Base-by-base conservation (phyloP, 2,329 filamentous ascomycete species). In the Pseudogymnoascus sp. region DNA sequence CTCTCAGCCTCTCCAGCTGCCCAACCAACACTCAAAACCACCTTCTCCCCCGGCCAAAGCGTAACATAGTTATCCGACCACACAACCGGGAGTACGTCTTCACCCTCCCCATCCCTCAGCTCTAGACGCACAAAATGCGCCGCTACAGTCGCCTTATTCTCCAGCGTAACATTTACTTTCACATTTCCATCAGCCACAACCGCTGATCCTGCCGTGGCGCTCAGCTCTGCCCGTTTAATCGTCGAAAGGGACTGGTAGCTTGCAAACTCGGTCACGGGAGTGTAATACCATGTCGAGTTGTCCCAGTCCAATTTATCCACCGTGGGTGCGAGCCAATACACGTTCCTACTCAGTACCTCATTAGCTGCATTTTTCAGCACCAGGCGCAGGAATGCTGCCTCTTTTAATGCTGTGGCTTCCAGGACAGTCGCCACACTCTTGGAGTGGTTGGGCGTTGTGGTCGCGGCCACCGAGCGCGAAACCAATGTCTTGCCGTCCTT, bases 1-100 rank as follows among this genome's bases (percentile, higher is more conserved):
- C 9, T 24, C 21, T 6, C 31, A 11, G 29, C 21, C 21, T 8
- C 33, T n/a, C 47, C 50, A 61, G 60, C 69, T 67, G 31, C 58
- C 11, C 47, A 65, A 40, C 64, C 62, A 5, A 78, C 74, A 1
- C 67, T 66, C 58, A 82, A 17, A 7, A 69, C 71, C 5, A 84
- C 47, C 60, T 72, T 78, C 73, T 87, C 84, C 0, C 73, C 70
- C 0, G 84, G 82, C 76, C 80, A 85, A 8, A 87, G 70, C 1
- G 83, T 85, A 10, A 87, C 73, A 63, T 86, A 87, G 63, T 87
- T 87, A 64, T 86, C 84, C 0, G 78, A 79, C 83, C 84, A 87
- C 17, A 74, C 73, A 0, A 83, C 76, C 0, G 83, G 81, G 4
- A 77, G 64, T 0, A 84, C 74, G 59, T 84, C 81, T 0, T 72